These are phyloP conservation scores for Pyrus communis DNA, from an alignment of 306 rosid species.

Conservation along the genomic window DNA sequence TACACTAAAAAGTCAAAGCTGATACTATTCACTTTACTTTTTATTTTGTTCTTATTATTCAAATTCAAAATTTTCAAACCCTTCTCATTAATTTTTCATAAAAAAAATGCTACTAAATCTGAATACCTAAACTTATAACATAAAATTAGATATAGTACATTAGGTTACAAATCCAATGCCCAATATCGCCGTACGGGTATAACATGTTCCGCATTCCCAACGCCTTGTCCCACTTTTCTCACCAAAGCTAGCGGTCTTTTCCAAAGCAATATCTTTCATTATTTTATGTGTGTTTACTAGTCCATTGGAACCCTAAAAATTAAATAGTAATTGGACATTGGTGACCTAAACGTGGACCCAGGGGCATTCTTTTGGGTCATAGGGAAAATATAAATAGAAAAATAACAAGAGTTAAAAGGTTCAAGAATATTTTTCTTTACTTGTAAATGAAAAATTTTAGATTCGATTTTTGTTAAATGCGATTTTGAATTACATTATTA, in stretches of 20 bases:
- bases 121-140: no score
- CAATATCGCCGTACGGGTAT: neutral
- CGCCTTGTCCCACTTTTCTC: neutral
- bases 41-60: no score
- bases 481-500: no score
- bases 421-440: fast-evolving
- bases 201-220: neutral
- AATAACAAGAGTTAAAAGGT: neutral
- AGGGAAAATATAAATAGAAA: neutral
- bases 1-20: no score
- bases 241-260: neutral
- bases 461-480: fast-evolving
- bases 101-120: no score
- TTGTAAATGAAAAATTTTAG: fast-evolving
- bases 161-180: neutral
- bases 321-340: neutral
- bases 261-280: neutral
- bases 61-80: no score
- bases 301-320: neutral
- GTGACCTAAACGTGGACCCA: neutral
- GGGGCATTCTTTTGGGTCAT: neutral
- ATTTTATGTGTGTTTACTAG: neutral
- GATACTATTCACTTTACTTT: no score
- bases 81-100: no score
- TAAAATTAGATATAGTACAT: no score